These are phyloP conservation scores for Cochlearia excelsa DNA, from an alignment of 345 rosid species.

Conservation along the genomic window DNA sequence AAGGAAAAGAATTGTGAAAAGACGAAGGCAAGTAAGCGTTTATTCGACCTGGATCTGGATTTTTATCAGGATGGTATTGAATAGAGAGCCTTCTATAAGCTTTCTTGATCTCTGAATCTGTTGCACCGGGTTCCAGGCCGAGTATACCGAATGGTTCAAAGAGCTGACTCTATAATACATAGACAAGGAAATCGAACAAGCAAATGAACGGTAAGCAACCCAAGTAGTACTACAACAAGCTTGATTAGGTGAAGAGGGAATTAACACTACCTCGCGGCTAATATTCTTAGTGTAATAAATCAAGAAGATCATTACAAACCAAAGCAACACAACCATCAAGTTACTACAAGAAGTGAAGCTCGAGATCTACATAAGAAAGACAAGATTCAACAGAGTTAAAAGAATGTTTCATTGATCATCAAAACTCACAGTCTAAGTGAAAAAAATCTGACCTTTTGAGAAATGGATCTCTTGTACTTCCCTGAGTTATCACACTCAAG, in stretches of 20 bases:
- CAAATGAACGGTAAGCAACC: conserved; percentile 6
- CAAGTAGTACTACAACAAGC: background rate
- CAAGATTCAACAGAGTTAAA: conserved; percentile 13
- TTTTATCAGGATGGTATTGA: conserved; percentile 97
- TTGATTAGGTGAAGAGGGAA: background rate
- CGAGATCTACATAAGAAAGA: conserved; percentile 61
- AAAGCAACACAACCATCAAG: conserved; percentile 70
- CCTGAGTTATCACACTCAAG: conserved; percentile 71
- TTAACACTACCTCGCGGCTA: conserved; percentile 86
- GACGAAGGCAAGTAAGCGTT: background rate
- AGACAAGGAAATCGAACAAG: conserved; percentile 9
- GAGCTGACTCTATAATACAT: conserved; percentile 56
- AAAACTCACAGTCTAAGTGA: too few species aligned
- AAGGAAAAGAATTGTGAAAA: too few species aligned
- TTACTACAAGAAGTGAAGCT: conserved; percentile 81
- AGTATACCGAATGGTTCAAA: conserved; percentile 89
- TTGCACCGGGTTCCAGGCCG: conserved; percentile 75
- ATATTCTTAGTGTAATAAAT: conserved; percentile 71
- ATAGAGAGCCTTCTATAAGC: conserved; percentile 86
- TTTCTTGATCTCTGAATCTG: conserved; percentile 85
- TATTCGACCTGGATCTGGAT: conserved; percentile 95
- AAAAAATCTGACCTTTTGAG: conserved; percentile 53
- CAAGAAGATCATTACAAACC: conserved; percentile 80
- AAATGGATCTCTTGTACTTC: conserved; percentile 77
- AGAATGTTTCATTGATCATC: too few species aligned